Conservation (phyloP, 2,329 filamentous ascomycete species). For the Pseudogymnoascus sp. region DNA sequence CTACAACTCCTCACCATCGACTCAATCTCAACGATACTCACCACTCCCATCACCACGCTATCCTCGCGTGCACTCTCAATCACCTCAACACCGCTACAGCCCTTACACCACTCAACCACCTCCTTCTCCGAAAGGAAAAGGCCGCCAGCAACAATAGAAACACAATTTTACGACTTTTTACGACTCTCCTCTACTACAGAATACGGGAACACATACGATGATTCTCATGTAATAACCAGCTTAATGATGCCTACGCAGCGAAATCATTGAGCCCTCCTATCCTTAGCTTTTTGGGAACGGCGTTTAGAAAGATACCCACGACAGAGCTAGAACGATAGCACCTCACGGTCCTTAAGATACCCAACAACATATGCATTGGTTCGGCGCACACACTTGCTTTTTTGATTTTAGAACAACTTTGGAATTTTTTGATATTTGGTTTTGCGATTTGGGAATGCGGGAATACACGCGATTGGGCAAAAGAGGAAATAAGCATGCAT, state of each 20-base stretch:
- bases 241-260: constrained; percentile 15
- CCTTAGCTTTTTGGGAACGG: constrained; percentile 8
- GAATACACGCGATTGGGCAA: neutral
- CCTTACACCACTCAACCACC: constrained; percentile 4
- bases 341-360: constrained; percentile 12
- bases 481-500: neutral
- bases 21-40: constrained; percentile 17
- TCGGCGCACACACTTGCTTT: constrained; percentile 2
- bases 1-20: constrained; percentile 14
- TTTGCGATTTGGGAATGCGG: neutral
- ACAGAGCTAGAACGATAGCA: constrained; percentile 12
- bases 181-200: constrained; percentile 10
- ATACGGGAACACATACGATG: neutral
- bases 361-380: constrained; percentile 8
- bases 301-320: constrained; percentile 6
- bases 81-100: neutral
- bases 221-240: constrained; percentile 6
- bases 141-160: constrained; percentile 23
- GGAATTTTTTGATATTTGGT: neutral
- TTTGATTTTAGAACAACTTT: neutral
- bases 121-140: constrained; percentile 24
- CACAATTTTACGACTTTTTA: neutral
- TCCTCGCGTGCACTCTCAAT: neutral
- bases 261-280: constrained; percentile 7
- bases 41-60: constrained; percentile 13